Base-by-base conservation (phyloP, 352 stramenopile species). In the Phytopythium ostracodes region DNA sequence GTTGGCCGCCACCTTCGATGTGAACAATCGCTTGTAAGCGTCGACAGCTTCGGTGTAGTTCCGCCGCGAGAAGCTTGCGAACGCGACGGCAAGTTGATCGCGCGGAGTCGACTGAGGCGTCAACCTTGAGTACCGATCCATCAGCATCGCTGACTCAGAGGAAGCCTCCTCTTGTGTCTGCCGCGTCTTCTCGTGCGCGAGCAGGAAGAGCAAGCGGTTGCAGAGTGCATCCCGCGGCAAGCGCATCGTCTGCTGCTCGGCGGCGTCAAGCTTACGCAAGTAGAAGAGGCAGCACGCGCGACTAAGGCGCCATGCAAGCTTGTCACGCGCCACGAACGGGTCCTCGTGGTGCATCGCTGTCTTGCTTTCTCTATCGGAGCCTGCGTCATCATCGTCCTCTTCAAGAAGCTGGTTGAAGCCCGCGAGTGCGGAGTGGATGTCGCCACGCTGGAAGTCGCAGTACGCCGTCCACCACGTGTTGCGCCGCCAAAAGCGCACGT, bases 381-480 rank as follows among this genome's bases (percentile, higher is more conserved):
- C 35, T 3, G 59, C 59, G 24, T 46, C 51, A 17, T 56, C 62
- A 9, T 55, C 60, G 9, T 61, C 53, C 5, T 38, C 38, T 46
- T 70, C 62, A 7, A 89, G 76, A 2, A 90, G 64, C 40, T 84
- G 68, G 12, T 89, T 73, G 55, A 88, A 88, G 43, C 73, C 71
- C 14, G 35, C 53, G 7, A 89, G 57, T 2, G 84, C 81, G 7
- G 64, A 52, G 25, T 58, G 44, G 42, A 83, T 86, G 36, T 88
- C 64, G 27, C 79, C 74, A 29, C 55, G 64, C 29, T 92, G 74
- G 57, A 88, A 92, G 58, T 87, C 71, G 44, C 80, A 91, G 65
- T 91, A 92, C 43, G 81, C 81, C 17, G 66, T 52, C 84, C 84
- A 92, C 75, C 81, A 89, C 25, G 78, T 84, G 38, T 74, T 82